Evolutionary conservation across 164 flowering plant genomes (phyloP), one percentile per base, ranked within the genome.

Genomic region (Piper betle): DNA sequence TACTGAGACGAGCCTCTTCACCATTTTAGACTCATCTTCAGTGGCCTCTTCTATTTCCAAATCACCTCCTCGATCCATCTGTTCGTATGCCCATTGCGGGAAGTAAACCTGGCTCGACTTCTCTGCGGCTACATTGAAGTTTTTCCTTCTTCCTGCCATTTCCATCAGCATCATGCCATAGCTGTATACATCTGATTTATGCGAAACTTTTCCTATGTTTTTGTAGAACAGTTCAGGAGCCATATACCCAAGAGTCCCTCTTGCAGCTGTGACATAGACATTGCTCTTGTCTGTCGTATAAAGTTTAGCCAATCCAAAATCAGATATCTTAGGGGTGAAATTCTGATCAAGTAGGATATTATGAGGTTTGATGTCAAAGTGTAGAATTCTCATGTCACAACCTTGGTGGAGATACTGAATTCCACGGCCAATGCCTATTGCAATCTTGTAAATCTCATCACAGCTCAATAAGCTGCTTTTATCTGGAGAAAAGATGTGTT

Each of bases 161-260:
- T 74, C 77, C 20, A 70, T 54, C 13, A 69, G 33, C 53, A 74
- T 3, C 59, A 70, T 70, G 6, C 77, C 77, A 39, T 53, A 70
- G 46, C 71, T 74, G 52, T 70, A 74, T 33, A 70, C 73, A 60
- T 70, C 73, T n/a, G 66, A 64, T 13, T 73, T 67, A 39, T 66
- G 39, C 5, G 74, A 62, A 2, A 63, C 48, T 0, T 54, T 39
- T 15, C 37, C 61, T 3, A 39, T 10, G n/a, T 39, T 58, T 9
- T 25, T 13, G 18, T 5, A 19, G 33, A 37, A 41, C 4, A 11
- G 20, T 16, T 61, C 62, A 0, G 67, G 69, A 0, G 73, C 69
- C 2, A 57, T 42, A 25, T 70, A 70, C 11, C 73, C 73, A 1
- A 53, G 52, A 3, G 70, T 71, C 19, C 73, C 73, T 20, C 64